phyloP scores from a whole-genome alignment of 306 rosid species.

The Lablab purpureus region DNA sequence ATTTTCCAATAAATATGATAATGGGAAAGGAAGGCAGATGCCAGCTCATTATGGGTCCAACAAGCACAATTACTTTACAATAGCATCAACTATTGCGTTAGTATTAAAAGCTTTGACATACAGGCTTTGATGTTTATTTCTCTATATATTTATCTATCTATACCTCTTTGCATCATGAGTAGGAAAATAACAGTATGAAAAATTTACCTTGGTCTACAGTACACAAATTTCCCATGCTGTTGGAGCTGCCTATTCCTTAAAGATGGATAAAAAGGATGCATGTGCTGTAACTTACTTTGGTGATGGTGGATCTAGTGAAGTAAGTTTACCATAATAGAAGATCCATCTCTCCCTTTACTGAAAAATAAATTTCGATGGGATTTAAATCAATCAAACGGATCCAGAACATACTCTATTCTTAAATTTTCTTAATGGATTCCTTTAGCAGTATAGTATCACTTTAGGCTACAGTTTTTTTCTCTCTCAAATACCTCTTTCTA shows the following conservation, averaged over 20 bases:
- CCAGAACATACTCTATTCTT: constrained; percentile 25
- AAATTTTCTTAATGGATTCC: not conserved
- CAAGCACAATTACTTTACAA: constrained; percentile 82
- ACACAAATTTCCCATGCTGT: constrained; percentile 94
- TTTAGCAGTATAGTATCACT: constrained; percentile 21
- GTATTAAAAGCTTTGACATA: constrained; percentile 36
- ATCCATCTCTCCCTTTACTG: not conserved
- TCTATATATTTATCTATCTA: not conserved
- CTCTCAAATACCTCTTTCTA: not conserved
- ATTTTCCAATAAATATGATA: constrained; percentile 76
- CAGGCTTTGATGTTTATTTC: not conserved
- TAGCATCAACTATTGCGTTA: constrained; percentile 90
- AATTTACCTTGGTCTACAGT: constrained; percentile 50
- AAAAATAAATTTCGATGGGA: constrained; percentile 1
- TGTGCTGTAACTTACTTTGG: constrained; percentile 87
- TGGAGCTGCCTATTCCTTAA: constrained; percentile 96
- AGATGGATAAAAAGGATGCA: constrained; percentile 85
- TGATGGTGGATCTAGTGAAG: constrained; percentile 99
- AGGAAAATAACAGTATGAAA: constrained; percentile 21
- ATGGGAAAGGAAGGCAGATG: constrained; percentile 96
- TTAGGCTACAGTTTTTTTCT: not conserved
- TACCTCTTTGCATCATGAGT: constrained; percentile 1
- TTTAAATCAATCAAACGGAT: constrained; percentile 8
- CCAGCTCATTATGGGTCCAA: constrained; percentile 90
- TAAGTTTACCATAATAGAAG: constrained; percentile 42